phyloP scores from a whole-genome alignment of 148 eudicot species.

The Fallopia convolvulus region DNA sequence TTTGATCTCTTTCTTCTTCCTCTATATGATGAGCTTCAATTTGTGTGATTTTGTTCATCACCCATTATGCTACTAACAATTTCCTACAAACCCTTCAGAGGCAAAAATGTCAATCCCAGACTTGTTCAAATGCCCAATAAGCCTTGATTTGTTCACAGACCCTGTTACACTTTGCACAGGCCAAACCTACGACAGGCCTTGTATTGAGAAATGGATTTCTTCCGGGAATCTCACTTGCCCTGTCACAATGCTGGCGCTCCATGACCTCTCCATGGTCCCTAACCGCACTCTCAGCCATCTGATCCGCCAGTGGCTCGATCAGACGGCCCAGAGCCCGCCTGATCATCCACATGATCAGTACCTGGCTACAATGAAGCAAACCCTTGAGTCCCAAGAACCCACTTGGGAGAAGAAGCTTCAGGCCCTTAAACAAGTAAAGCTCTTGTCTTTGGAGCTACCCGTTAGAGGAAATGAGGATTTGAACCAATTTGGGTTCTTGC shows the following conservation, averaged over 20 bases:
- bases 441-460: not conserved
- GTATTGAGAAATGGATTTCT: slow-evolving; percentile 53
- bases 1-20: not conserved
- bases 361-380: slow-evolving; percentile 27
- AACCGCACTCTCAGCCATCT: slow-evolving; percentile 56
- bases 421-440: slow-evolving; percentile 24
- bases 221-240: slow-evolving; percentile 70
- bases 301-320: slow-evolving; percentile 43
- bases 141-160: slow-evolving; percentile 61
- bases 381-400: slow-evolving; percentile 34
- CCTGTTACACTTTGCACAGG: slow-evolving; percentile 75
- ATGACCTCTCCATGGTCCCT: slow-evolving; percentile 51
- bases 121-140: slow-evolving; percentile 58
- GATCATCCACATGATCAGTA: not conserved
- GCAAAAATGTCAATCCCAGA: slow-evolving; percentile 33
- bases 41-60: not conserved
- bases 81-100: not conserved
- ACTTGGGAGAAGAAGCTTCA: slow-evolving; percentile 25
- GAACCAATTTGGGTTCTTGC: slow-evolving; percentile 34
- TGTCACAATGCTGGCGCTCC: slow-evolving; percentile 62
- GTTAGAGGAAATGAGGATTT: slow-evolving; percentile 18
- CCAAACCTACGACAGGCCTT: slow-evolving; percentile 61
- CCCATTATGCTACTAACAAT: slow-evolving; percentile 3
- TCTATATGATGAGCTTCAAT: not conserved
- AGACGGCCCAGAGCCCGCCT: not conserved